Conservation (phyloP, 1,284 basidiomycete species). For the Stygiomarasmius scandens region DNA sequence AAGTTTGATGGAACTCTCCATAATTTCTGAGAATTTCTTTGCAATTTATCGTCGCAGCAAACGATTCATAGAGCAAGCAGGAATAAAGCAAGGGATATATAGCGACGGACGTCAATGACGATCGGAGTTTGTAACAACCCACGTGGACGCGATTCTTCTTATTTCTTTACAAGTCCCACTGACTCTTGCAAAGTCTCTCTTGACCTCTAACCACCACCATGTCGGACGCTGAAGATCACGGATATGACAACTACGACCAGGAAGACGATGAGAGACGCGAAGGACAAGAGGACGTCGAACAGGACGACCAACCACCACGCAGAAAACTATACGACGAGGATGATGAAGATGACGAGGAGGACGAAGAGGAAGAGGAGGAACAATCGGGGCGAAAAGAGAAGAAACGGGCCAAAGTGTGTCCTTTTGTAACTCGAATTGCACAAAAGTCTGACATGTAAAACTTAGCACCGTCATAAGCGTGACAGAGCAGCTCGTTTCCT, state of each 20-base stretch:
- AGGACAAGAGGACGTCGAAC: constrained; percentile 29
- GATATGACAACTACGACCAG: constrained; percentile 34
- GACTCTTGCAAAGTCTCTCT: not conserved
- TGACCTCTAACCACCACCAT: constrained; percentile 38
- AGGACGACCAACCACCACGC: constrained; percentile 32
- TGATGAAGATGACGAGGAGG: constrained; percentile 52
- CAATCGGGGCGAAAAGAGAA: constrained; percentile 51
- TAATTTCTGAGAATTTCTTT: no score
- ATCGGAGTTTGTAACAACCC: not conserved
- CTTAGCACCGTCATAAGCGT: constrained; percentile 65
- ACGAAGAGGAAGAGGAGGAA: constrained; percentile 55
- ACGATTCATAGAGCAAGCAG: not conserved
- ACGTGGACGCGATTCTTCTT: not conserved
- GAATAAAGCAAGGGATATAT: not conserved
- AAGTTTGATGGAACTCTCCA: constrained; percentile 9
- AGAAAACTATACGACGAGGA: constrained; percentile 44
- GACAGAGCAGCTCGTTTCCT: constrained; percentile 80
- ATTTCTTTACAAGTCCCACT: not conserved
- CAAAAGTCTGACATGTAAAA: constrained; percentile 11
- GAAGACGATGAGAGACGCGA: constrained; percentile 43
- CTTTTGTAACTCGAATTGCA: not conserved
- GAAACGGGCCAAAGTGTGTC: constrained; percentile 59
- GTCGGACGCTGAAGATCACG: constrained; percentile 58
- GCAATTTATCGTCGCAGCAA: not conserved
- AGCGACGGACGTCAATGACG: not conserved